phyloP scores from a whole-genome alignment of 2,329 filamentous ascomycete species.

The Monosporascus sp. region DNA sequence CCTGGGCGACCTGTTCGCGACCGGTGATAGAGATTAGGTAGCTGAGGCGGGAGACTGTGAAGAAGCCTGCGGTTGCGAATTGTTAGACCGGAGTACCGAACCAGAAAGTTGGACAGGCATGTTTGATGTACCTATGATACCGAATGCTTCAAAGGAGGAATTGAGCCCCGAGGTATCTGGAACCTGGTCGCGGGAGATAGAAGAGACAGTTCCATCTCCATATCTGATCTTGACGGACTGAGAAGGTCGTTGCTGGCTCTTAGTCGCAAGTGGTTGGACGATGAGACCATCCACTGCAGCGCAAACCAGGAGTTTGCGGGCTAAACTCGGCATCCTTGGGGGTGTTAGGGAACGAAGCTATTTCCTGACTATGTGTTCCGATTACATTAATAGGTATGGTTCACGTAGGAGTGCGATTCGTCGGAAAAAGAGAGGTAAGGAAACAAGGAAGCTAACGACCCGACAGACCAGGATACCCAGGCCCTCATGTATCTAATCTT shows the following conservation, averaged over 20 bases:
- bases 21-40: constrained; percentile 85
- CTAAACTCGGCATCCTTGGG: constrained; percentile 63
- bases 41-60: constrained; percentile 73
- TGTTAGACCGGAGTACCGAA: constrained; percentile 1
- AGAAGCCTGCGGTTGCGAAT: constrained; percentile 55
- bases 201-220: constrained; percentile 44
- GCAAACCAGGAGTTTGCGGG: constrained; percentile 74
- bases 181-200: constrained; percentile 37
- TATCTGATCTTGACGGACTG: constrained; percentile 67
- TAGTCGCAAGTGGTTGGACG: constrained; percentile 63
- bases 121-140: constrained; percentile 45
- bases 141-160: constrained; percentile 54
- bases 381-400: no score
- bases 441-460: no score
- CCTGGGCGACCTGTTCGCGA: constrained; percentile 81
- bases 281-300: constrained; percentile 79
- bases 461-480: no score
- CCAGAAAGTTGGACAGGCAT: not conserved
- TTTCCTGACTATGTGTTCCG: not conserved
- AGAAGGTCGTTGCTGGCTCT: constrained; percentile 44
- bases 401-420: no score
- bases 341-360: not conserved
- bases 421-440: no score
- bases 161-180: constrained; percentile 39
- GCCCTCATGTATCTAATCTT: no score